Evolutionary conservation across 768 basidiomycete genomes (phyloP), one percentile per base, ranked within the genome.

Genomic region (Piloderma croceum): DNA sequence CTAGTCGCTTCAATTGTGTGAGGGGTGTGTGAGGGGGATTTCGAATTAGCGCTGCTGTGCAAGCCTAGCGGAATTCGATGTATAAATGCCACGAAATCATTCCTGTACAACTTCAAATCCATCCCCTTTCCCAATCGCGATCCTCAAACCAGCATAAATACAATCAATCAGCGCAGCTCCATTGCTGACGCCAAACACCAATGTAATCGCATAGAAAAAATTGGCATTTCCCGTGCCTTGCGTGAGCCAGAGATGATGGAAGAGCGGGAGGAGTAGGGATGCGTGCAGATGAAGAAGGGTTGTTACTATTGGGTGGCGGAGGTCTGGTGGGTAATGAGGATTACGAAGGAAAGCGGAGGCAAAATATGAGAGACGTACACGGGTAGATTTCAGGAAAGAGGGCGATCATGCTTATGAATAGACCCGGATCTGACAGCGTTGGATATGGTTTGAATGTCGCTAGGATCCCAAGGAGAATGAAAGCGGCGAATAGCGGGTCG

Each of bases 171-270:
- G 53, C 13, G 83, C 83, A n/a, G 85, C 76, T 0, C 90, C 91
- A 48, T 88, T 84, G 3, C 82, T 85, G 48, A 91, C 73, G 0
- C 90, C 92, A 60, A 92, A 91, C 12, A 99, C 94, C 45, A 98
- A 70, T 2, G 92, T 97, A 3, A 85, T 82, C 0, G 96, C 96
- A 53, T 98, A 99, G 65, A 89, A 97, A 64, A 99, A 99, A 60
- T 98, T 98, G 34, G 94, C 92, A 54, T 99, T 98, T 3, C 91
- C 96, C 5, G 90, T 88, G 2, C 91, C 92, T 42, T 90, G 84
- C 7, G 69, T 71, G 5, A 97, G 74, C 94, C 96, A 99, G 2
- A 98, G 68, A 44, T 88, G 76, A 54, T 94, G 81, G 61, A 98
- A 93, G 22, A 96, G 71, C 0, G 94, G 94, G 43, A 97, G 74